Percentiles rank a stretch among this genome's conserved stretches.
Evolutionary conservation across 2,329 filamentous ascomycete species (phyloP).

Genomic region (Thielaviopsis populi): DNA sequence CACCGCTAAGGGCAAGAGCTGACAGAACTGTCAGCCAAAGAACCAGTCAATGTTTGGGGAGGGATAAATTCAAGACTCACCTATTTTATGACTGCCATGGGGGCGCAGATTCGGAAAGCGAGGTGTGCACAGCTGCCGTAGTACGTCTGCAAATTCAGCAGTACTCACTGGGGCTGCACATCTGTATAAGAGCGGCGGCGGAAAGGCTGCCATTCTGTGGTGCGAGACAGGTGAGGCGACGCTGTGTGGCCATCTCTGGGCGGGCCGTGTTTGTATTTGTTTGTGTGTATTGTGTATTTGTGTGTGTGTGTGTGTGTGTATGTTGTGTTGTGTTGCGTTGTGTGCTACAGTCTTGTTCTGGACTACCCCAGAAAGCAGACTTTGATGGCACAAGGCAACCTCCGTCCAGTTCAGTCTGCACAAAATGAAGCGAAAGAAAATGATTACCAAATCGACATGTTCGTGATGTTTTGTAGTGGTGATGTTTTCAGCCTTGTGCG

Average conservation of each 20-base stretch:
- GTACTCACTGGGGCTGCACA: not conserved
- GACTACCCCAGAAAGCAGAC: too few relatives aligned
- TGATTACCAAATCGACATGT: too few relatives aligned
- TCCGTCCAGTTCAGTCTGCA: too few relatives aligned
- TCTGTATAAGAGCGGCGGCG: not conserved
- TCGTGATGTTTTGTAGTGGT: not conserved
- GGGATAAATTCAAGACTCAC: not conserved
- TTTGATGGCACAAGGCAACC: too few relatives aligned
- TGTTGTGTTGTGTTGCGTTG: too few relatives aligned
- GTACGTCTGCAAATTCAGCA: slow-evolving; percentile 4
- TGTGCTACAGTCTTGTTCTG: too few relatives aligned
- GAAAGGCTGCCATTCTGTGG: not conserved
- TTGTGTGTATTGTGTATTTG: not conserved
- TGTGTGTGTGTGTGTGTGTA: too few relatives aligned
- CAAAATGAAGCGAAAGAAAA: too few relatives aligned
- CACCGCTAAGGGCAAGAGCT: slow-evolving; percentile 78
- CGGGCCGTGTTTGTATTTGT: not conserved
- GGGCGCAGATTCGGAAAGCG: not conserved
- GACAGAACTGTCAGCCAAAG: not conserved
- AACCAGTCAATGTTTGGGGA: not conserved
- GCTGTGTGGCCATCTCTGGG: not conserved
- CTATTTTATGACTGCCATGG: not conserved
- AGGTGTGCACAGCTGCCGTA: not conserved
- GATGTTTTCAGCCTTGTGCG: not conserved
- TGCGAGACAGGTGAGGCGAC: not conserved